Evolutionary conservation across 208 protist genomes (phyloP), one percentile per base, ranked within the genome.

Genomic region (Acanthamoeba royreba): DNA sequence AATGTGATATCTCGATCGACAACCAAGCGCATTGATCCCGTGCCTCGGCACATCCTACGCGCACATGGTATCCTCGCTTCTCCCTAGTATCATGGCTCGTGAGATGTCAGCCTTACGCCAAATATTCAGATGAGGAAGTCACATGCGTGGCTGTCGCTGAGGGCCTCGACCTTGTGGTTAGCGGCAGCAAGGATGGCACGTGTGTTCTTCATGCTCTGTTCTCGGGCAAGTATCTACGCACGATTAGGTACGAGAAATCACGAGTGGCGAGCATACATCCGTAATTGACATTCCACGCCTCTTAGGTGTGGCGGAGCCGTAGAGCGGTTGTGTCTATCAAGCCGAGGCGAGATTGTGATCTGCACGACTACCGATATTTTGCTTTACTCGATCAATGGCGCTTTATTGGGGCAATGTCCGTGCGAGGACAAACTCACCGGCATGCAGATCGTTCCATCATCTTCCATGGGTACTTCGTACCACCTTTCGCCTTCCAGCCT

Each of bases 121-220:
- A 45, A 2, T 2, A 4, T 22, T 38, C 33, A 72, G 95, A 97
- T 86, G 96, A 97, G 88, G 95, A 96, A 52, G 81, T 97, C 11
- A 97, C 94, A 1, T 97, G 96, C 72, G 89, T 97, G 0, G 95
- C 88, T 38, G 46, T 97, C 4, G 93, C 87, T 35, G 58, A 92
- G 42, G 95, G 96, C 1, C 87, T 97, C 1, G 96, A 97, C 33
- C 87, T 97, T 5, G 94, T 96, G 13, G 49, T 97, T 0, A 95
- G 91, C 49, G 96, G 96, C 11, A 95, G 87, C 15, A 93, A 92
- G 61, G 96, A 97, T 72, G 93, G 95, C 33, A 94, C 38, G 52
- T 90, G 49, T 52, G 46, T 69, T 35, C 72, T 94, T 17, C 86
- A 95, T 38, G 72, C 87, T 7, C 83, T 88, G 19, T 69, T 52